Evolutionary conservation across 225 moss, liverwort and hornwort genomes (phyloP).

Genomic region (Sphagnum contortum): DNA sequence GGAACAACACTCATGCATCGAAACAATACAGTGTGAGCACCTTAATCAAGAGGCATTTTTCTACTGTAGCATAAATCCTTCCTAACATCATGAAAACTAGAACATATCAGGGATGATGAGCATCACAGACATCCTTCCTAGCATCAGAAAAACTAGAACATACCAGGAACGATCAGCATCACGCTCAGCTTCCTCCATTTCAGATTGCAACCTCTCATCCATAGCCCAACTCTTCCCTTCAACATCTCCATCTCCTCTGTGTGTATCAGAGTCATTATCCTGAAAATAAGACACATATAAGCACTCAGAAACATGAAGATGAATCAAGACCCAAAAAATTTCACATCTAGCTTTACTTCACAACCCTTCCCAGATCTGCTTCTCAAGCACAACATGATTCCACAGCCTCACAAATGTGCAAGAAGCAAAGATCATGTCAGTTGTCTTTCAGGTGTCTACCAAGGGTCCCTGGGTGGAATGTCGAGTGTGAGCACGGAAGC

Average conservation of each 20-base stretch:
- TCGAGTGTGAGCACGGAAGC: slow-evolving; percentile 62
- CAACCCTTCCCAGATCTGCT: too few species aligned
- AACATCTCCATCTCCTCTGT: slow-evolving; percentile 22
- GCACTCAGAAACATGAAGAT: slow-evolving; percentile 12
- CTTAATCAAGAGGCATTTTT: too few species aligned
- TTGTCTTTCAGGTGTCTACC: slow-evolving; percentile 15
- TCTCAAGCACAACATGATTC: too few species aligned
- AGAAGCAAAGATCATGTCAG: too few species aligned
- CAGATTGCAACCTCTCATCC: slow-evolving; percentile 64
- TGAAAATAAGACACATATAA: slow-evolving; percentile 9
- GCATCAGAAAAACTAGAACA: background rate
- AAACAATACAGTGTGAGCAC: too few species aligned
- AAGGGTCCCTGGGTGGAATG: slow-evolving; percentile 28
- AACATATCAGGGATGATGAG: slow-evolving; percentile 34
- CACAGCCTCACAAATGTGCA: too few species aligned
- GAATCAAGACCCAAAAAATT: background rate
- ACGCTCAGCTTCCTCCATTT: slow-evolving; percentile 91
- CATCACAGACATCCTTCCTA: too few species aligned
- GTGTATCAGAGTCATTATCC: slow-evolving; percentile 11
- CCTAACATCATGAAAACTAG: too few species aligned
- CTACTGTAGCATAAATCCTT: too few species aligned
- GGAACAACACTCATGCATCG: slow-evolving; percentile 2
- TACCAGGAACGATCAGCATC: slow-evolving; percentile 75
- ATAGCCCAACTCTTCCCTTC: slow-evolving; percentile 52
- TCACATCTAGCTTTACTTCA: too few species aligned